These are phyloP conservation scores for Microascus cirrosus DNA, from an alignment of 2,329 filamentous ascomycete species.

Conservation along the genomic window DNA sequence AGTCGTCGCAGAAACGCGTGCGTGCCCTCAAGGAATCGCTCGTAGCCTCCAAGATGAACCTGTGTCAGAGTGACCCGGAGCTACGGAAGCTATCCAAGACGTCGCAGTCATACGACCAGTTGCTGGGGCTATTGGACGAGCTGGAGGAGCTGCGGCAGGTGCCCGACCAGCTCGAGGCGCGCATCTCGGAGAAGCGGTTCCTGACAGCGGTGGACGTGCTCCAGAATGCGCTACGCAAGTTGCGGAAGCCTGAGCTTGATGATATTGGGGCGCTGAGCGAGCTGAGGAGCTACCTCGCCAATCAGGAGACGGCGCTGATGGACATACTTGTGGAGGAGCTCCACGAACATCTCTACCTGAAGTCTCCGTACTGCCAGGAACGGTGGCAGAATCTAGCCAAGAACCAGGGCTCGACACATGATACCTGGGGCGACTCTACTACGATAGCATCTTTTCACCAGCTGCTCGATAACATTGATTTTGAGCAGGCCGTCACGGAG, in stretches of 20 bases:
- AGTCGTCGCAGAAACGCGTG: slow-evolving; percentile 76
- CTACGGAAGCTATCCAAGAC: slow-evolving; percentile 79
- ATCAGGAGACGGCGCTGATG: slow-evolving; percentile 83
- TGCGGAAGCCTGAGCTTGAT: slow-evolving; percentile 81
- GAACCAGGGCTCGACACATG: slow-evolving; percentile 44
- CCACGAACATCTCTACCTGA: slow-evolving; percentile 93
- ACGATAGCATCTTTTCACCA: slow-evolving; percentile 43
- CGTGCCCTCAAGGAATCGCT: slow-evolving; percentile 76
- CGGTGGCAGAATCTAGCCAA: slow-evolving; percentile 80
- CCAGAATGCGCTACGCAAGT: slow-evolving; percentile 72
- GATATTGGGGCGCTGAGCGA: slow-evolving; percentile 83
- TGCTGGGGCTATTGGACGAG: slow-evolving; percentile 72
- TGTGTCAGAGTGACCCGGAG: slow-evolving; percentile 80
- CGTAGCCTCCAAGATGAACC: slow-evolving; percentile 64
- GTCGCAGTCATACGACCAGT: slow-evolving; percentile 82
- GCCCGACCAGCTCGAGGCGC: slow-evolving; percentile 84
- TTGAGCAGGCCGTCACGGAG: slow-evolving; percentile 57
- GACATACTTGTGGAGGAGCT: slow-evolving; percentile 96
- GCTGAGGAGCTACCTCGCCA: slow-evolving; percentile 75
- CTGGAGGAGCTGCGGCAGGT: slow-evolving; percentile 82
- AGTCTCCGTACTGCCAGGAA: slow-evolving; percentile 94
- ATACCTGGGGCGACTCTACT: slow-evolving; percentile 33
- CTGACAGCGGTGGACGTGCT: slow-evolving; percentile 85
- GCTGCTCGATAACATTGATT: slow-evolving; percentile 49
- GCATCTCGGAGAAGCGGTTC: slow-evolving; percentile 94